Evolutionary conservation across 2,329 filamentous ascomycete genomes (phyloP).

Genomic region (Fusarium sublunatum): DNA sequence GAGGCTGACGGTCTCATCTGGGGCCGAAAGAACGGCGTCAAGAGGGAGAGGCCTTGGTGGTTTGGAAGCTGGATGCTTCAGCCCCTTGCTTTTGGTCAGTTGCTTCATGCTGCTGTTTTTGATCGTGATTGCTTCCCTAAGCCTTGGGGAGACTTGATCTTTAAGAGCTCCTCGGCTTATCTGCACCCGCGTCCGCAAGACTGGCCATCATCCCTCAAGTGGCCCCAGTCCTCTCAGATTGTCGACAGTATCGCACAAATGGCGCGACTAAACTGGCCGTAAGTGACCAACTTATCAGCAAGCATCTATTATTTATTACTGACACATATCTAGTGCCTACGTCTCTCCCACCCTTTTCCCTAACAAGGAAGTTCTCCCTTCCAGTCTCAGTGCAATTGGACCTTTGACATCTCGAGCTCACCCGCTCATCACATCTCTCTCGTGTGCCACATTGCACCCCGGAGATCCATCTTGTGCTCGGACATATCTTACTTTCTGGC

Average conservation of each 20-base stretch:
- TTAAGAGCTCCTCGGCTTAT: constrained; percentile 82
- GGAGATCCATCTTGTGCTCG: constrained; percentile 87
- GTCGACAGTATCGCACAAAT: constrained; percentile 85
- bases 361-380: constrained; percentile 71
- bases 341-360: constrained; percentile 90
- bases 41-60: constrained; percentile 79
- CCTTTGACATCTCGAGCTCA: constrained; percentile 87
- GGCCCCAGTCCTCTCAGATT: constrained; percentile 81
- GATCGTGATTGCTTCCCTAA: constrained; percentile 78
- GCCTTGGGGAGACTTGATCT: constrained; percentile 62
- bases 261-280: constrained; percentile 86
- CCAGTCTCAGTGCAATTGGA: constrained; percentile 73
- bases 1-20: constrained; percentile 78
- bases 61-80: constrained; percentile 86
- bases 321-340: constrained; percentile 67
- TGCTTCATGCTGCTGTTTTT: constrained; percentile 80
- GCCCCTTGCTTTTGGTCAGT: constrained; percentile 79
- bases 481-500: constrained; percentile 88
- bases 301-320: not conserved
- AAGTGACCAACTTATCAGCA: constrained; percentile 52
- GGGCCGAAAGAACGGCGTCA: constrained; percentile 65
- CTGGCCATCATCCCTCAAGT: constrained; percentile 73
- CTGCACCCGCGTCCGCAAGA: constrained; percentile 77
- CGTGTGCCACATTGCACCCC: constrained; percentile 90
- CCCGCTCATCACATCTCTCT: constrained; percentile 84